Percentiles rank a stretch among this genome's conserved stretches.
Conservation (phyloP, 208 protist genomes). For the Leishmania guyanensis region DNA sequence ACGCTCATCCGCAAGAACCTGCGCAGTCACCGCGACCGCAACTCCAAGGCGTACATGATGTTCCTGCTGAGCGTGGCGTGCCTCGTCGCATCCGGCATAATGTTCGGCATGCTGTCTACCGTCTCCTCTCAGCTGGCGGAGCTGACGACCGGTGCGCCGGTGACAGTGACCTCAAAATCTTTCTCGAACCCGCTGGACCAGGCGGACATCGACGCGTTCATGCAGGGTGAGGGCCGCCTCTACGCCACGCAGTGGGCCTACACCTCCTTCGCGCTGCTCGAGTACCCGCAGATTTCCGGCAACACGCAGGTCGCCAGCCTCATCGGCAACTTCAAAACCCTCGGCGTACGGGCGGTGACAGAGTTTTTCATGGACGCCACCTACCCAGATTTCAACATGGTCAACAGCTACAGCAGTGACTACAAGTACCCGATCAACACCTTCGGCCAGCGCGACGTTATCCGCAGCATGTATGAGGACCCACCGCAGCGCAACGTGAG, state of each 20-base stretch:
- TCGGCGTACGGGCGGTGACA: slow-evolving; percentile 49
- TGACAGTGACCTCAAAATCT: slow-evolving; percentile 42
- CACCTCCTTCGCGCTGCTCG: slow-evolving; percentile 51
- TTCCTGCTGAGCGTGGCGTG: slow-evolving; percentile 91
- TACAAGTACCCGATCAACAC: slow-evolving; percentile 42
- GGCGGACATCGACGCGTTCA: slow-evolving; percentile 45
- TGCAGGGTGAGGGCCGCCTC: slow-evolving; percentile 29
- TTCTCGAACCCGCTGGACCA: slow-evolving; percentile 55
- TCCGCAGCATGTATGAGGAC: slow-evolving; percentile 66
- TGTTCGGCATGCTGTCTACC: slow-evolving; percentile 60
- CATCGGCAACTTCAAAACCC: slow-evolving; percentile 26
- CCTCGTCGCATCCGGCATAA: slow-evolving; percentile 89
- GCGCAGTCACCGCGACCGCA: slow-evolving; percentile 80
- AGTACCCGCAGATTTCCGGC: slow-evolving; percentile 67
- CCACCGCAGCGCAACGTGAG: slow-evolving; percentile 1
- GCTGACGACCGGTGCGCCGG: slow-evolving; percentile 54
- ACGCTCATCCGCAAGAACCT: slow-evolving; percentile 93
- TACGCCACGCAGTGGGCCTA: slow-evolving; percentile 67
- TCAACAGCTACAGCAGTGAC: slow-evolving; percentile 27
- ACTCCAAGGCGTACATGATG: slow-evolving; percentile 95
- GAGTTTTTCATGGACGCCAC: slow-evolving; percentile 59
- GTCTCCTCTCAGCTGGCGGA: slow-evolving; percentile 47
- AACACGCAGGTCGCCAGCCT: slow-evolving; percentile 37
- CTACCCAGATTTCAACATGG: slow-evolving; percentile 63
- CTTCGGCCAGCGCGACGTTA: slow-evolving; percentile 49